Conservation (phyloP, 768 basidiomycete genomes). For the Tylopilus rubrobrunneus region DNA sequence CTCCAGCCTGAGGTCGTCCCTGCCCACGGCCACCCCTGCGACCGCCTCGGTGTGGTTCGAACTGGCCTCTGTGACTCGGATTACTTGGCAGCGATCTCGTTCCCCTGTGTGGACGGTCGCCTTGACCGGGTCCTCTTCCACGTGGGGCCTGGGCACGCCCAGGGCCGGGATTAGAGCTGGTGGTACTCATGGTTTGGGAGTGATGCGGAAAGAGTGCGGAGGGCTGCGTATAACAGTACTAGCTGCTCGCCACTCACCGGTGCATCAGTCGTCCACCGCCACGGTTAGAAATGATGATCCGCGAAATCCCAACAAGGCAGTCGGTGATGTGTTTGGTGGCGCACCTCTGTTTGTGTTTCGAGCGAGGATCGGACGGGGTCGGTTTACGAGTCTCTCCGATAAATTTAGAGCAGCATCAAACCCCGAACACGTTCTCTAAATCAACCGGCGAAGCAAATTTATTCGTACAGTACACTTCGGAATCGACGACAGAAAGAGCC, state of each 20-base stretch:
- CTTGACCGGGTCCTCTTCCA: no score
- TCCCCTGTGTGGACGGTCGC: constrained; percentile 18
- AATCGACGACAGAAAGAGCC: background rate
- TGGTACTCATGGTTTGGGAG: constrained; percentile 1
- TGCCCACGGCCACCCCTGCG: background rate
- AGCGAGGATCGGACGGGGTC: background rate
- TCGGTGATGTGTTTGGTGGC: no score
- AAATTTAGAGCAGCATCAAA: background rate
- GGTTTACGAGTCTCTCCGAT: background rate
- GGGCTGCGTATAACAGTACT: no score
- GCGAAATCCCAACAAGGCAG: no score
- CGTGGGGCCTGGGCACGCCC: constrained; percentile 8
- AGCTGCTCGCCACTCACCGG: no score
- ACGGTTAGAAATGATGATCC: no score
- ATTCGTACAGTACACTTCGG: constrained; percentile 4
- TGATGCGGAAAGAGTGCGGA: no score
- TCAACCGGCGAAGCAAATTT: background rate
- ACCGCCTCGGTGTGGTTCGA: constrained; percentile 18
- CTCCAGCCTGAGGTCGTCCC: constrained; percentile 7
- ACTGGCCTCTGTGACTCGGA: constrained; percentile 6
- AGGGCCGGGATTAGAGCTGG: background rate
- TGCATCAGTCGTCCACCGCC: no score
- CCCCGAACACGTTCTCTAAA: background rate
- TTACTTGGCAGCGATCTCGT: no score
- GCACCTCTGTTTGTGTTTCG: no score